A percentile compares a stretch with the other conserved stretches of the same genome.
Conservation (phyloP, 805 yeast species). For the Metschnikowia continentalis region DNA sequence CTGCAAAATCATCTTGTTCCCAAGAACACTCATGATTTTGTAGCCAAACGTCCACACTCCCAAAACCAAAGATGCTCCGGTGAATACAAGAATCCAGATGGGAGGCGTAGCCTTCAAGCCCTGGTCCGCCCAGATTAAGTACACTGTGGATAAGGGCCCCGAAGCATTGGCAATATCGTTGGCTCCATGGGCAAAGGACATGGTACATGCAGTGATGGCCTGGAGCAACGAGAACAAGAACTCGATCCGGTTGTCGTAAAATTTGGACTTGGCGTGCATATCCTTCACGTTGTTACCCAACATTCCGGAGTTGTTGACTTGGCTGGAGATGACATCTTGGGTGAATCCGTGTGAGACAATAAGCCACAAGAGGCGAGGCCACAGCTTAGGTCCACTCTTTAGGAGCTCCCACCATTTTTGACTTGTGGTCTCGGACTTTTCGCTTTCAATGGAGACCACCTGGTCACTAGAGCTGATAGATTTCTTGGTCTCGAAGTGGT, state of each 20-base stretch:
- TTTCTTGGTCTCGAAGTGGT: constrained; percentile 11
- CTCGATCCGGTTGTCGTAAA: constrained; percentile 68
- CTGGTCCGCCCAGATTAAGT: constrained; percentile 56
- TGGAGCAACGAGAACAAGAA: constrained; percentile 64
- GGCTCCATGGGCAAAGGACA: constrained; percentile 82
- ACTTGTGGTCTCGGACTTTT: constrained; percentile 29
- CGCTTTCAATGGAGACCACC: constrained; percentile 15
- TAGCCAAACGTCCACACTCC: constrained; percentile 74
- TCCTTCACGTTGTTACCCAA: constrained; percentile 45
- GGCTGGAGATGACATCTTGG: constrained; percentile 56
- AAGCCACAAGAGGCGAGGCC: constrained; percentile 51
- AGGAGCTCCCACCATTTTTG: constrained; percentile 39
- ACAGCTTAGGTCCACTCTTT: constrained; percentile 45
- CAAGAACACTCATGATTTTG: constrained; percentile 63
- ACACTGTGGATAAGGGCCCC: constrained; percentile 68
- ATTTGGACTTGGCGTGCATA: constrained; percentile 57
- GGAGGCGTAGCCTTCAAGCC: constrained; percentile 57
- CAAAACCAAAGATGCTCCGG: constrained; percentile 62
- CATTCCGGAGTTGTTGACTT: constrained; percentile 34
- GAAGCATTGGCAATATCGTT: constrained; percentile 77
- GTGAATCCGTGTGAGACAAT: constrained; percentile 56
- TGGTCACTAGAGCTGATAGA: constrained; percentile 10
- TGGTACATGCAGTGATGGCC: constrained; percentile 69
- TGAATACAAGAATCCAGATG: constrained; percentile 64
- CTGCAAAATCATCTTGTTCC: constrained; percentile 69